These are phyloP conservation scores for Cladophialophora yegresii DNA, from an alignment of 2,329 filamentous ascomycete genomes.

Conservation along the genomic window DNA sequence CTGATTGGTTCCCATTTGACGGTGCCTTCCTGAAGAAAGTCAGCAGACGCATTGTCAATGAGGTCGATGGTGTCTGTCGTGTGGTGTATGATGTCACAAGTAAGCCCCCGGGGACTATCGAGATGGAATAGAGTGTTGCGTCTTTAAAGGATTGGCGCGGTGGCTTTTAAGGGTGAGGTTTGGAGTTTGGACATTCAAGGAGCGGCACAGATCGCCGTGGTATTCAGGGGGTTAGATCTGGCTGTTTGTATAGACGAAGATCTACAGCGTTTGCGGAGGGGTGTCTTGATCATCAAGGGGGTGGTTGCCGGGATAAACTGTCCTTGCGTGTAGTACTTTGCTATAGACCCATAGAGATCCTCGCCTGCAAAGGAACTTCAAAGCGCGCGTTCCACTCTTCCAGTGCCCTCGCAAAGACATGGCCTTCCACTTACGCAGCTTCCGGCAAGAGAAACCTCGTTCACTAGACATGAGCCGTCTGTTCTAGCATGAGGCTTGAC, in stretches of 20 bases:
- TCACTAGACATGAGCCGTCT: neutral
- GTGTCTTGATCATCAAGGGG: neutral
- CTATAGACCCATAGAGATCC: slow-evolving; percentile 3
- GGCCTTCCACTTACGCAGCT: neutral
- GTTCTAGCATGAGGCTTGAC: neutral
- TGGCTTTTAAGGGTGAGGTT: neutral
- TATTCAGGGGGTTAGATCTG: neutral
- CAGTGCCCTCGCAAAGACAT: no score
- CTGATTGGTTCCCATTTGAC: slow-evolving; percentile 67
- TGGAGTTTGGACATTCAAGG: neutral
- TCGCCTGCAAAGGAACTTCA: slow-evolving; percentile 12
- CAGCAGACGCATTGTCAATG: slow-evolving; percentile 69
- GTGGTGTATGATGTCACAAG: slow-evolving; percentile 62
- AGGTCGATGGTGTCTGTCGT: slow-evolving; percentile 70
- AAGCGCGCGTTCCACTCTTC: neutral
- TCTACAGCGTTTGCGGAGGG: neutral
- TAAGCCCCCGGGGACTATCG: slow-evolving; percentile 72
- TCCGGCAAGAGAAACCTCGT: neutral
- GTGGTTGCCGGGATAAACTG: neutral
- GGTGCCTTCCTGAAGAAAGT: slow-evolving; percentile 67
- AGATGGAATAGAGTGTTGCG: slow-evolving; percentile 61
- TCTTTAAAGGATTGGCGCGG: neutral
- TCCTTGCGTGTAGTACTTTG: neutral
- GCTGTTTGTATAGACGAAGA: neutral
- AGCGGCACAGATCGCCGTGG: neutral